phyloP scores from a whole-genome alignment of 2,329 filamentous ascomycete species.

The Pseudogymnoascus sp. region DNA sequence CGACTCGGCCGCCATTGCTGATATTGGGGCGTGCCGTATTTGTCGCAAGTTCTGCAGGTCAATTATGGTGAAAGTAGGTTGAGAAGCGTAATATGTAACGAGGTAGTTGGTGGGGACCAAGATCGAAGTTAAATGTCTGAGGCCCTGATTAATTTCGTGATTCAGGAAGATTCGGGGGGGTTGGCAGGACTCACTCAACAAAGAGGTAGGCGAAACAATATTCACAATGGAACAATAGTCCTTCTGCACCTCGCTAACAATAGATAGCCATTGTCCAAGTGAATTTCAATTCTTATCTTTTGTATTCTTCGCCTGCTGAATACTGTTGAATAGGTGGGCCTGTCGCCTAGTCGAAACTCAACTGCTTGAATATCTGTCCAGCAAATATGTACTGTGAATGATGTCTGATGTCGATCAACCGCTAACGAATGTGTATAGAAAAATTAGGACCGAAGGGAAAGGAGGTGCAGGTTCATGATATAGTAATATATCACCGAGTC shows the following conservation, averaged over 20 bases:
- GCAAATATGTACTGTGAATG: not conserved
- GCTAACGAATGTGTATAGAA: not conserved
- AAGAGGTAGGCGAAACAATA: not conserved
- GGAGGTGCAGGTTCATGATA: not conserved
- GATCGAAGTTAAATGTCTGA: not conserved
- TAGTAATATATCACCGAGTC: not conserved
- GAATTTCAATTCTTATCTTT: not conserved
- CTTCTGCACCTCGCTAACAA: not conserved
- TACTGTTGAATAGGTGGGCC: not conserved
- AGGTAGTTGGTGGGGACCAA: not conserved
- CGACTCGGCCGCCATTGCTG: slow-evolving; percentile 2
- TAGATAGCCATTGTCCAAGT: not conserved
- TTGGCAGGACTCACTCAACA: not conserved
- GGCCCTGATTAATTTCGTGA: not conserved
- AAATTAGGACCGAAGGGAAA: not conserved
- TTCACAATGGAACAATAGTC: not conserved
- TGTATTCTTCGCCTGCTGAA: not conserved
- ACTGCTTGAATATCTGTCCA: not conserved
- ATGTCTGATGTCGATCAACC: not conserved
- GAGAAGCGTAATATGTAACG: not conserved
- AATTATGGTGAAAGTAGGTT: not conserved
- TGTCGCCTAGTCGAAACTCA: not conserved
- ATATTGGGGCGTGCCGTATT: not conserved
- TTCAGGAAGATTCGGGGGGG: slow-evolving; percentile 7
- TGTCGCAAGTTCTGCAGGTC: slow-evolving; percentile 4